Evolutionary conservation across 2,329 filamentous ascomycete genomes (phyloP).

Genomic region (Purpureocillium lavendulum): DNA sequence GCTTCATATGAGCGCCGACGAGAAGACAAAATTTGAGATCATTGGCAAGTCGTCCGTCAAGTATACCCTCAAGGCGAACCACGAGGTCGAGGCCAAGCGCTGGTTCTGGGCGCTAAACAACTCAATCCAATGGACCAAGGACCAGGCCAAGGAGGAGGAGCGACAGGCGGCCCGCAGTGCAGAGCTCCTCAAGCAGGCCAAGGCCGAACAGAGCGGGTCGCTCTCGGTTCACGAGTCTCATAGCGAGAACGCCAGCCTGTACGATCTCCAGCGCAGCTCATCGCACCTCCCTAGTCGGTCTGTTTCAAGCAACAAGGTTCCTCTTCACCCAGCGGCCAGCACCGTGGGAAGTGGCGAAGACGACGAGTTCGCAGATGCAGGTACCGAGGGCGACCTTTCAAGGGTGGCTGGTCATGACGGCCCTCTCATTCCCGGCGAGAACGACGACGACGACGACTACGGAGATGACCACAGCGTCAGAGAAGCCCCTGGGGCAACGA

Average conservation of each 20-base stretch:
- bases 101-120: conserved; percentile 99
- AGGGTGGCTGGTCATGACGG: conserved; percentile 25
- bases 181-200: conserved; percentile 69
- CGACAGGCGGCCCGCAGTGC: conserved; percentile 65
- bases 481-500: conserved; percentile 65
- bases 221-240: conserved; percentile 36
- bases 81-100: conserved; percentile 93
- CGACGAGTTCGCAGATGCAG: conserved; percentile 41
- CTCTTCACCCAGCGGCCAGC: conserved; percentile 28
- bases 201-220: conserved; percentile 59
- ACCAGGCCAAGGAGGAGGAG: conserved; percentile 88
- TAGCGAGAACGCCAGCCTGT: conserved; percentile 44
- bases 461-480: conserved; percentile 75
- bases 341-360: conserved; percentile 42
- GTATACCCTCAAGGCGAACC: conserved; percentile 95
- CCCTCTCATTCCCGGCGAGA: conserved; percentile 27
- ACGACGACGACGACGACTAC: conserved; percentile 59
- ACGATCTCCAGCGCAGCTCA: conserved; percentile 35
- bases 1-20: conserved; percentile 91
- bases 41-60: conserved; percentile 98
- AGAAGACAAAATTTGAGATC: conserved; percentile 97
- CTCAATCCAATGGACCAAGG: conserved; percentile 96
- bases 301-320: conserved; percentile 15
- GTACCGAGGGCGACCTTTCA: conserved; percentile 33
- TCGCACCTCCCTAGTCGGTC: conserved; percentile 30